phyloP scores from a whole-genome alignment of 176 grass and related monocot species.

The Avena atlantica region DNA sequence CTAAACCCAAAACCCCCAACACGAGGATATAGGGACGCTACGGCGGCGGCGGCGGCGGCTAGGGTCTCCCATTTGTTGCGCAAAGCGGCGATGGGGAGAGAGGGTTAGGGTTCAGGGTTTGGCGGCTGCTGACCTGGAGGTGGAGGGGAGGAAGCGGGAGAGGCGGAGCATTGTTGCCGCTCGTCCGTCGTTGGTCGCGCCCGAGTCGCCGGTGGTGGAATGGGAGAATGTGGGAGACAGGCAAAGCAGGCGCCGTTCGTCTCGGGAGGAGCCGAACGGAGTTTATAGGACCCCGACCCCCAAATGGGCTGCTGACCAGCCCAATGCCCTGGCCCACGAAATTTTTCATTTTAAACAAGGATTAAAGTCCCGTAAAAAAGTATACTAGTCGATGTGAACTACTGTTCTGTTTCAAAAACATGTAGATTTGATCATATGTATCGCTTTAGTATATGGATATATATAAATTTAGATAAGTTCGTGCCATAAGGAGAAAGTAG shows the following conservation, averaged over 20 bases:
- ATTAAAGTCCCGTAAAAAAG: too few relatives aligned
- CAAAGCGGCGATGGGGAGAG: not conserved
- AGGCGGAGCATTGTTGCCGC: constrained; percentile 50
- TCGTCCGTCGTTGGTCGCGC: constrained; percentile 3
- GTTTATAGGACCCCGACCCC: not conserved
- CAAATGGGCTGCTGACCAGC: not conserved
- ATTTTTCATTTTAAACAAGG: not conserved
- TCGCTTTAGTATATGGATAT: too few relatives aligned
- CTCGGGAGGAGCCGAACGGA: not conserved
- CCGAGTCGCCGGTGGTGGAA: not conserved
- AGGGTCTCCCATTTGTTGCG: not conserved
- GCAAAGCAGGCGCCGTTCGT: constrained; percentile 27
- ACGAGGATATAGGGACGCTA: not conserved
- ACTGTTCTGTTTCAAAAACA: too few relatives aligned
- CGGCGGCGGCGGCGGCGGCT: constrained; percentile 32
- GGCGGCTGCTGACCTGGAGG: constrained; percentile 42
- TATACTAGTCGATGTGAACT: too few relatives aligned
- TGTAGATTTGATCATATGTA: too few relatives aligned
- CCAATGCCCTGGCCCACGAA: not conserved
- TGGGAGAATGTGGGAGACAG: not conserved
- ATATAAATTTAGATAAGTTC: too few relatives aligned
- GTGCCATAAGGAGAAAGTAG: too few relatives aligned
- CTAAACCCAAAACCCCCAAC: not conserved
- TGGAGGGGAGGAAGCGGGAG: constrained; percentile 57
- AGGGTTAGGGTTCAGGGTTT: constrained; percentile 30